Evolutionary conservation across 2,329 filamentous ascomycete genomes (phyloP).

Genomic region (Sclerotinia trifoliorum): DNA sequence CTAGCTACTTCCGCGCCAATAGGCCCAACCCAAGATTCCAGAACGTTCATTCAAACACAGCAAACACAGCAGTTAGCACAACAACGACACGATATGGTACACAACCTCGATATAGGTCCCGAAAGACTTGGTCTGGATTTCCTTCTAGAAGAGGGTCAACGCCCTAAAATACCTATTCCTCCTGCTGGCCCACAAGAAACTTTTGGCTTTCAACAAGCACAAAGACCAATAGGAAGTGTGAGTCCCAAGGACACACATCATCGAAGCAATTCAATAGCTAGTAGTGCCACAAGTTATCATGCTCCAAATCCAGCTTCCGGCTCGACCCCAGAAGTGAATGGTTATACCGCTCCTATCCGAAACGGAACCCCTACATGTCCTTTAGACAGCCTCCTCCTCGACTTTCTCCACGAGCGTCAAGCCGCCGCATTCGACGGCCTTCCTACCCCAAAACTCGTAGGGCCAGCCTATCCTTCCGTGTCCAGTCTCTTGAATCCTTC

Average conservation of each 20-base stretch:
- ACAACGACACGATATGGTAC: constrained; percentile 51
- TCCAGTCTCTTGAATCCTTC: constrained; percentile 74
- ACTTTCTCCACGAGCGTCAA: constrained; percentile 70
- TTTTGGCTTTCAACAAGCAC: constrained; percentile 33
- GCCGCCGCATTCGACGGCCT: constrained; percentile 66
- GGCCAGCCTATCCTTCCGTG: constrained; percentile 77
- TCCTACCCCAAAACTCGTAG: constrained; percentile 63
- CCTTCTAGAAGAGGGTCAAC: constrained; percentile 61
- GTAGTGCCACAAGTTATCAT: constrained; percentile 33
- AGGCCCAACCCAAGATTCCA: constrained; percentile 37
- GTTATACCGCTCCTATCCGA: constrained; percentile 44
- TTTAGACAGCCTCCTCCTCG: constrained; percentile 74
- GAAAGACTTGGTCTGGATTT: constrained; percentile 74
- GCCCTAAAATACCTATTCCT: constrained; percentile 52
- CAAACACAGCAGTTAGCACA: constrained; percentile 41
- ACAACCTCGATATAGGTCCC: constrained; percentile 58
- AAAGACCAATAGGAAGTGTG: constrained; percentile 24
- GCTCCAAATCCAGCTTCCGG: constrained; percentile 24
- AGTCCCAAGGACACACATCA: constrained; percentile 28
- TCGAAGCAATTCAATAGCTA: constrained; percentile 33
- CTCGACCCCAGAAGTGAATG: constrained; percentile 36
- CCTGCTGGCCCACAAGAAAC: constrained; percentile 36
- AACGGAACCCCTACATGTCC: constrained; percentile 71
- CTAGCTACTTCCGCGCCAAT: constrained; percentile 37
- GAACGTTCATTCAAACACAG: constrained; percentile 33